Evolutionary conservation across 345 rosid genomes (phyloP).

Genomic region (Eucalyptus rudis): DNA sequence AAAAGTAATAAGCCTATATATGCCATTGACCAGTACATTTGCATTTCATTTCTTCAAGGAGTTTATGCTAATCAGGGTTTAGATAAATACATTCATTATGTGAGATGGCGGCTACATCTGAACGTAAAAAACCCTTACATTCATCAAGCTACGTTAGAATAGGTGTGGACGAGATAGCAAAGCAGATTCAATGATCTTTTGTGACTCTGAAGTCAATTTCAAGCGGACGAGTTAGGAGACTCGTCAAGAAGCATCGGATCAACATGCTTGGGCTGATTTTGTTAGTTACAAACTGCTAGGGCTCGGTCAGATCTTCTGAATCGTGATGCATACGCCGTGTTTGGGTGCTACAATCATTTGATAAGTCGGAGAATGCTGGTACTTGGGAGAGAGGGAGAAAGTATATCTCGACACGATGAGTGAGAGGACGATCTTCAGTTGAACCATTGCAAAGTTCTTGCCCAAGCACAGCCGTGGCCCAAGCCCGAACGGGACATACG

Average conservation of each 20-base stretch:
- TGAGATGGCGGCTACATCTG: background rate
- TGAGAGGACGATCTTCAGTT: conserved; percentile 44
- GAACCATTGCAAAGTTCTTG: conserved; percentile 55
- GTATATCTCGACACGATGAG: conserved; percentile 56
- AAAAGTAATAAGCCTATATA: background rate
- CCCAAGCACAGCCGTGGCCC: conserved; percentile 77
- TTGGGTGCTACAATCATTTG: conserved; percentile 71
- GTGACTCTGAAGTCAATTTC: background rate
- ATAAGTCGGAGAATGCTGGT: conserved; percentile 52
- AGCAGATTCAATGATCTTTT: background rate
- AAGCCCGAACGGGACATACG: conserved; percentile 57
- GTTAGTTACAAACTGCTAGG: background rate
- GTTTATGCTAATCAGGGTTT: background rate
- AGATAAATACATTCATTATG: background rate
- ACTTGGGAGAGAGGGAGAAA: conserved; percentile 49
- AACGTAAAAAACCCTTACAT: background rate
- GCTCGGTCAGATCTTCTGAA: conserved; percentile 6
- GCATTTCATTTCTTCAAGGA: background rate
- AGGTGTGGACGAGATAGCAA: background rate
- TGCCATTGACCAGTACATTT: background rate
- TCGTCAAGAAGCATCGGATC: background rate
- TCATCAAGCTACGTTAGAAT: background rate
- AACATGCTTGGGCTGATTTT: background rate
- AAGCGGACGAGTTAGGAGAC: background rate
- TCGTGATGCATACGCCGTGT: conserved; percentile 40